Conservation (phyloP, 2,329 filamentous ascomycete genomes). For the Madurella mycetomatis region DNA sequence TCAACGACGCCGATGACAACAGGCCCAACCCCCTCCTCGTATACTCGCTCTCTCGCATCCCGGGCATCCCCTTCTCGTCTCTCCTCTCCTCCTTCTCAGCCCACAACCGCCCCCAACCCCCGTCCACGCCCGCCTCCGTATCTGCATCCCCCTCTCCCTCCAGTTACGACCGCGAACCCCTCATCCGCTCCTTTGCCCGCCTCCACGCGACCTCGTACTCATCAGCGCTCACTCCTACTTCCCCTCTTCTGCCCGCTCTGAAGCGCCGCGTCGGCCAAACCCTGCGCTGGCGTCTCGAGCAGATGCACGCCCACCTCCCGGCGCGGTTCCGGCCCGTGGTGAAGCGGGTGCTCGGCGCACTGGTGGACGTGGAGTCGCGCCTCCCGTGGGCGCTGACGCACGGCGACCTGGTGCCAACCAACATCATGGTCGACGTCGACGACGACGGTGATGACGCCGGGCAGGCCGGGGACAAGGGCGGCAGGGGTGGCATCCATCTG, state of each 20-base stretch:
- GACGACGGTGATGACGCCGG: slow-evolving; percentile 32
- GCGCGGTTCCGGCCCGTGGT: slow-evolving; percentile 30
- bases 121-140: too few relatives aligned
- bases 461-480: slow-evolving; percentile 33
- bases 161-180: slow-evolving; percentile 13
- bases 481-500: slow-evolving; percentile 36
- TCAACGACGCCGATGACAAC: slow-evolving; percentile 10
- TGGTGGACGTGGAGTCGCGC: slow-evolving; percentile 33
- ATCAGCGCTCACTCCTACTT: slow-evolving; percentile 18
- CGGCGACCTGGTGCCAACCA: slow-evolving; percentile 55
- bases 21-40: slow-evolving; percentile 27
- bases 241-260: neutral
- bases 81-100: slow-evolving; percentile 27
- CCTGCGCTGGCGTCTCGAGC: slow-evolving; percentile 36
- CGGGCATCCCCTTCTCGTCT: slow-evolving; percentile 37
- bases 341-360: slow-evolving; percentile 24
- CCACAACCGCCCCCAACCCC: slow-evolving; percentile 11
- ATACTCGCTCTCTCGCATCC: slow-evolving; percentile 41
- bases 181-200: slow-evolving; percentile 40
- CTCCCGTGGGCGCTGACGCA: slow-evolving; percentile 56
- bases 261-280: slow-evolving; percentile 39
- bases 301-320: slow-evolving; percentile 36
- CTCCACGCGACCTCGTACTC: slow-evolving; percentile 39
- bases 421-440: slow-evolving; percentile 47
- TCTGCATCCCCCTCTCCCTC: too few relatives aligned